A percentile compares a stretch with the other conserved stretches of the same genome.
phyloP scores from a whole-genome alignment of 345 rosid genomes.

The Odontarrhena argentea region DNA sequence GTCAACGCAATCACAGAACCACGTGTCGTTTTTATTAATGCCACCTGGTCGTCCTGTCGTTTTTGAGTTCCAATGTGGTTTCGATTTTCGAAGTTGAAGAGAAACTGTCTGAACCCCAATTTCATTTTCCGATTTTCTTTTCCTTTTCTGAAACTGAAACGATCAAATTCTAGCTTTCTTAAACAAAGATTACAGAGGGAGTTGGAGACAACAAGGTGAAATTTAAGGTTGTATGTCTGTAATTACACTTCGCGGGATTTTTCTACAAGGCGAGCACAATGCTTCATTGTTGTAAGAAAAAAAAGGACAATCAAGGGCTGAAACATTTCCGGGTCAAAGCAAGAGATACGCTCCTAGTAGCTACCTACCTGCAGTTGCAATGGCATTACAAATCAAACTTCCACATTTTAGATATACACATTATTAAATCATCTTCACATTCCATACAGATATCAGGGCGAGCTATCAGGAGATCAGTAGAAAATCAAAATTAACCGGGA shows the following conservation, averaged over 20 bases:
- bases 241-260: slow-evolving; percentile 30
- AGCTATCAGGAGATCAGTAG: background rate
- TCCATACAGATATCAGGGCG: background rate
- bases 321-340: slow-evolving; percentile 23
- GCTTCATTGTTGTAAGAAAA: slow-evolving; percentile 13
- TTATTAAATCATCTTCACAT: background rate
- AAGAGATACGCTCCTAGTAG: slow-evolving; percentile 22
- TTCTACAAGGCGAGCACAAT: slow-evolving; percentile 6
- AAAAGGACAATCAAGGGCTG: slow-evolving; percentile 27
- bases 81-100: background rate
- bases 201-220: slow-evolving; percentile 3
- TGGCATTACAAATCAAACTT: slow-evolving; percentile 23
- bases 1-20: slow-evolving; percentile 5
- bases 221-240: slow-evolving; percentile 26
- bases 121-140: background rate
- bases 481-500: slow-evolving; percentile 8
- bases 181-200: slow-evolving; percentile 8
- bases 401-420: background rate
- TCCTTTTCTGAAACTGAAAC: background rate
- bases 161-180: background rate
- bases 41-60: background rate
- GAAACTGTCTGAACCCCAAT: background rate
- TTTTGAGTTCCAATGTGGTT: slow-evolving; percentile 12
- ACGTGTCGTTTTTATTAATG: slow-evolving; percentile 9
- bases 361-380: slow-evolving; percentile 32